Conservation (phyloP, 345 rosid genomes). For the Erodium maritimum region DNA sequence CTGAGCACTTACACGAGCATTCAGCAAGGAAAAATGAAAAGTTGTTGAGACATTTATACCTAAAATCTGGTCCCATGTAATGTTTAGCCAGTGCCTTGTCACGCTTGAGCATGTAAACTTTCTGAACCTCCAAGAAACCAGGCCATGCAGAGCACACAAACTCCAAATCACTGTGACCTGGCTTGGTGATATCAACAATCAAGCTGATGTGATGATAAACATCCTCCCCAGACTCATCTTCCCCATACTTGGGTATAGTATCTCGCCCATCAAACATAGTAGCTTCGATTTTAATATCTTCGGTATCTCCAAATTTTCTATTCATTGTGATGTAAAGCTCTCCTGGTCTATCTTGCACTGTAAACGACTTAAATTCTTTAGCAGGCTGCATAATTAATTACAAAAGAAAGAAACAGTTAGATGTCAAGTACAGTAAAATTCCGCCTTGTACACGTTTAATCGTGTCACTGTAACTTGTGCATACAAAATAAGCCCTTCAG, state of each 20-base stretch:
- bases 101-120: conserved; percentile 30
- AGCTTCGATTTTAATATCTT: conserved; percentile 42
- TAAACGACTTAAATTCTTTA: conserved; percentile 38
- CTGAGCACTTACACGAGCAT: neutral
- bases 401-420: neutral
- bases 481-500: neutral
- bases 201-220: conserved; percentile 47
- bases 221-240: conserved; percentile 36
- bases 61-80: conserved; percentile 54
- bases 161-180: conserved; percentile 26
- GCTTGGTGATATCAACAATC: conserved; percentile 38
- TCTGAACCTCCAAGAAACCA: conserved; percentile 43
- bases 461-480: neutral
- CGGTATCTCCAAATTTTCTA: conserved; percentile 28
- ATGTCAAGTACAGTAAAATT: neutral
- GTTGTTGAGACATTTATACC: conserved; percentile 16
- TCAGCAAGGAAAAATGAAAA: neutral
- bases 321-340: conserved; percentile 46
- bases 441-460: neutral
- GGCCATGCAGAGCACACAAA: conserved; percentile 69
- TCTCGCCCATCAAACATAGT: conserved; percentile 61
- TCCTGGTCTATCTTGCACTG: conserved; percentile 46
- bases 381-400: conserved; percentile 31
- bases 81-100: conserved; percentile 24
- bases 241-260: conserved; percentile 29